These are phyloP conservation scores for Microascus cirrosus DNA, from an alignment of 2,329 filamentous ascomycete genomes.

Conservation along the genomic window DNA sequence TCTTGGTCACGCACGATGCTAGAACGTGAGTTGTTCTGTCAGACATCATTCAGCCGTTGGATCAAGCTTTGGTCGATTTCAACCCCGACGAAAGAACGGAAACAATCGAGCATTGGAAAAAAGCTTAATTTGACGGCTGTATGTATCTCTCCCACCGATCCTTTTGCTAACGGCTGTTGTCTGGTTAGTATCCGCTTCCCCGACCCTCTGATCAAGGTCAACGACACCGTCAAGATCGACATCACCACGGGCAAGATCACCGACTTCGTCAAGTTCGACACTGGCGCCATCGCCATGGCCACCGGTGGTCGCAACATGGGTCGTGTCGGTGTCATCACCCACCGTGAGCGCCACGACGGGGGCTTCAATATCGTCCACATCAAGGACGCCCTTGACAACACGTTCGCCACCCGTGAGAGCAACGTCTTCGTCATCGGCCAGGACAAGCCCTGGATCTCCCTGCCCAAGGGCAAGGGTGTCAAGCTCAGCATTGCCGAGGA, in stretches of 20 bases:
- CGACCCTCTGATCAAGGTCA: constrained; percentile 97
- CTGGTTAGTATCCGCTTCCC: constrained; percentile 88
- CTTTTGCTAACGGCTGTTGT: constrained; percentile 24
- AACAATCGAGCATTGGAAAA: constrained; percentile 10
- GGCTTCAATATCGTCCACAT: constrained; percentile 99
- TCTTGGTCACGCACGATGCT: constrained; percentile 99
- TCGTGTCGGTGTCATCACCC: constrained; percentile 99
- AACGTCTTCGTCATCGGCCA: constrained; percentile 99
- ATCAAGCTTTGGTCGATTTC: constrained; percentile 87
- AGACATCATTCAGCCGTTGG: constrained; percentile 99
- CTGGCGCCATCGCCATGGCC: constrained; percentile 94
- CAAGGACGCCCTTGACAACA: constrained; percentile 99
- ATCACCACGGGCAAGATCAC: constrained; percentile 93
- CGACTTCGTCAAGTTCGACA: constrained; percentile 98
- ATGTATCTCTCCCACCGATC: constrained; percentile 20
- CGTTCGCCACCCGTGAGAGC: constrained; percentile 96
- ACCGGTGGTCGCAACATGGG: constrained; percentile 99
- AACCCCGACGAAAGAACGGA: constrained; percentile 12
- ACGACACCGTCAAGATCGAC: constrained; percentile 99
- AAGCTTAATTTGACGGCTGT: constrained; percentile 40
- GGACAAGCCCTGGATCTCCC: constrained; percentile 98
- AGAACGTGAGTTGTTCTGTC: constrained; percentile 92
- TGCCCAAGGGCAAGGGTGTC: constrained; percentile 99
- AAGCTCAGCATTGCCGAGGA: constrained; percentile 99
- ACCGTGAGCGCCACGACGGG: constrained; percentile 99